These are phyloP conservation scores for Yarrowia osloensis DNA, from an alignment of 805 yeast species.

Conservation along the genomic window DNA sequence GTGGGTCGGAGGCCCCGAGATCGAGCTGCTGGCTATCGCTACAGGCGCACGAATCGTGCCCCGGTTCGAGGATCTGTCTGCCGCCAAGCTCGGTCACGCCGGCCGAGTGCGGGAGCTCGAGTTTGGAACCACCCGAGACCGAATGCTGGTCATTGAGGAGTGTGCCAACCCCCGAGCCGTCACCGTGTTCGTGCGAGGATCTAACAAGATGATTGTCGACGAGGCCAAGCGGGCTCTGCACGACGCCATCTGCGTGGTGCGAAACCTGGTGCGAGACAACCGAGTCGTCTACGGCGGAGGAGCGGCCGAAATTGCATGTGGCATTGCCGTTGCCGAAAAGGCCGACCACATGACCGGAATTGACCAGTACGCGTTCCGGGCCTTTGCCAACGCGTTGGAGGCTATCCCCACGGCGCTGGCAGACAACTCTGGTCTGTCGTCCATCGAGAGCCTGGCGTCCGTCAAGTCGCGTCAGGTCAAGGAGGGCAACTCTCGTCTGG, in stretches of 20 bases:
- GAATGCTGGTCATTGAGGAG: conserved; percentile 92
- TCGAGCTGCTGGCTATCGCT: conserved; percentile 94
- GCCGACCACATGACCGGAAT: conserved; percentile 94
- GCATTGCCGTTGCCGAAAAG: conserved; percentile 84
- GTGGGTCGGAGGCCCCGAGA: conserved; percentile 98
- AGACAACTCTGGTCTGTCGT: conserved; percentile 93
- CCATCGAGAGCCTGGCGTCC: conserved; percentile 83
- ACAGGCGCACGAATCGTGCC: conserved; percentile 98
- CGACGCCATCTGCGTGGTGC: conserved; percentile 95
- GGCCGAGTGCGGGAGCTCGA: conserved; percentile 83
- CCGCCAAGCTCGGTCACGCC: conserved; percentile 84
- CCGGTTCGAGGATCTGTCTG: conserved; percentile 85
- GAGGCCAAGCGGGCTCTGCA: conserved; percentile 96
- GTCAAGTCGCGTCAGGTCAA: conserved; percentile 83
- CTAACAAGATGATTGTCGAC: conserved; percentile 96
- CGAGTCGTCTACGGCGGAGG: conserved; percentile 99
- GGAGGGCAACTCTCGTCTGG: conserved; percentile 69
- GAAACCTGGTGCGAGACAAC: conserved; percentile 88
- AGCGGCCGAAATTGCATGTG: conserved; percentile 93
- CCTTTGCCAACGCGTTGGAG: conserved; percentile 89
- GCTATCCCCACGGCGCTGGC: conserved; percentile 92
- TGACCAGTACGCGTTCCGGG: conserved; percentile 97
- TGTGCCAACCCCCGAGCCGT: conserved; percentile 85
- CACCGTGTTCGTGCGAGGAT: conserved; percentile 90
- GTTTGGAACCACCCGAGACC: conserved; percentile 94